A percentile compares a stretch with the other conserved stretches of the same genome.
Evolutionary conservation across 1,139 yeast genomes (phyloP).

Genomic region (Candida sanyaensis): DNA sequence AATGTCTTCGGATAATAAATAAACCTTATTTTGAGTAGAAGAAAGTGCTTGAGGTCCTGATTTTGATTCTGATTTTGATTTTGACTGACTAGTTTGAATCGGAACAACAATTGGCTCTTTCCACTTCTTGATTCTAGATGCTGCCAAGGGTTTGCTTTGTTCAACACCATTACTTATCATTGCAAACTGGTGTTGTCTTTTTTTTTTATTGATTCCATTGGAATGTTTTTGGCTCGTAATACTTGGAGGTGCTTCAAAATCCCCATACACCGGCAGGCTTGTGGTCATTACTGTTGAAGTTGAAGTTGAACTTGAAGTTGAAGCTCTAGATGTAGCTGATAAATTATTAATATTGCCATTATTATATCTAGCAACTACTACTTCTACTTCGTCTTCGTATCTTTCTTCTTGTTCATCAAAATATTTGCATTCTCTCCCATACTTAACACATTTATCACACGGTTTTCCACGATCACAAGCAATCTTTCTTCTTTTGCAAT

Average conservation of each 20-base stretch:
- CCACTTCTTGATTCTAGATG: background rate
- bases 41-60: background rate
- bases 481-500: constrained; percentile 42
- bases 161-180: background rate
- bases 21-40: background rate
- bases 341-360: background rate
- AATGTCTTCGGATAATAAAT: background rate
- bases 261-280: background rate
- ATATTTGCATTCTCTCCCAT: constrained; percentile 30
- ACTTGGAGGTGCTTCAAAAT: background rate
- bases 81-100: background rate
- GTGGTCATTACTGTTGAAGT: background rate
- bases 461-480: constrained; percentile 33
- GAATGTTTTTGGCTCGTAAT: background rate
- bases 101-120: background rate
- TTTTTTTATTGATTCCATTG: background rate
- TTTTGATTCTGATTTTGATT: background rate
- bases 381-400: no score
- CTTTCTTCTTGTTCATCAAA: background rate
- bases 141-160: background rate
- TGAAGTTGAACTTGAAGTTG: no score
- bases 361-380: background rate
- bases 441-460: constrained; percentile 31
- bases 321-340: background rate
- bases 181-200: background rate